Base-by-base conservation (phyloP, 2,329 filamentous ascomycete genomes). In the Chrysosporium keratinophilum region DNA sequence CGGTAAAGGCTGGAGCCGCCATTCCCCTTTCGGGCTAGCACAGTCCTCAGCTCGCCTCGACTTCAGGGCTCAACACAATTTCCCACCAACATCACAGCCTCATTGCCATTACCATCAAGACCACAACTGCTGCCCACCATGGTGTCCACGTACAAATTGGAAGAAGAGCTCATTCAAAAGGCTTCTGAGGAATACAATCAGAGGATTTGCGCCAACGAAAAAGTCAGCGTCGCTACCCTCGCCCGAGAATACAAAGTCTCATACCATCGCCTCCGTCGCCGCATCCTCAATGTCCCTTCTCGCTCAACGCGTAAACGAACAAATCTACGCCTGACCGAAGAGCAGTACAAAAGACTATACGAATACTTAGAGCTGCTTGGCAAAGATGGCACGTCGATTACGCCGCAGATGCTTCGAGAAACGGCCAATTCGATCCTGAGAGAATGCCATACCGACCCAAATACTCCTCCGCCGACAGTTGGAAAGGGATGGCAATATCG, bases 161-260 rank as follows among this genome's bases (percentile, higher is more conserved):
- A 54, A 17, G 52, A 54, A 34, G 46, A 54, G 31, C 37, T 48
- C n/a, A 49, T 54, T 45, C 11, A 15, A 15, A 35, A 23, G 15
- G 52, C 46, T 10, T 49, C 46, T 5, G 46, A 54, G 3, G 46
- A 48, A 37, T 54, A 54, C 52, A 48, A 17, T 44, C 34, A 35
- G 37, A 19, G 52, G 11, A 43, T 43, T n/a, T 19, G 39, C 34
- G 37, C 44, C 6, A 42, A 54, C 15, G 44, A 48, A 11, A 49
- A 43, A 43, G 46, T 42, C 35, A 54, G 44, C 28, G 46, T 54
- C 15, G 46, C 44, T 15, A 49, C 44, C 12, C 44, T 54, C 5
- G 52, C 52, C 1, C 44, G 46, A n/a, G 52, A 54, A 31, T 54
- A 48, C 40, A 49, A 49, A 43, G 52, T 54, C n/a, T 54, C 52